Evolutionary conservation across 345 rosid genomes (phyloP), one percentile per base, ranked within the genome.

Genomic region (Pelargonium nanum): DNA sequence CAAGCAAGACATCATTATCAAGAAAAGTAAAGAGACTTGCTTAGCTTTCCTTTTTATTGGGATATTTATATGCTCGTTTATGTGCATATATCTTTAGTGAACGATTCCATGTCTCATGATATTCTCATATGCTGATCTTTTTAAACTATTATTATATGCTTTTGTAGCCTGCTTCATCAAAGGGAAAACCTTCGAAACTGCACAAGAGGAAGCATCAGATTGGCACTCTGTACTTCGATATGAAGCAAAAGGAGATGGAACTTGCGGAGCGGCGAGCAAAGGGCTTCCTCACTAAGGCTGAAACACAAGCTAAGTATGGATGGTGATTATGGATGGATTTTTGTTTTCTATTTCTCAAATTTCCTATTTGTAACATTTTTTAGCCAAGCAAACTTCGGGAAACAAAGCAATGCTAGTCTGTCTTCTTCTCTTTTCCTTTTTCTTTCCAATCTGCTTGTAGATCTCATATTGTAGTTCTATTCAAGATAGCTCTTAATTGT

Each of bases 191-290:
- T 30, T 25, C 87, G 0, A 93, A 93, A 66, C 88, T 93, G 66
- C 99, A 89, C 78, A 89, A 89, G 83, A 87, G 99, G 82, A 93
- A 93, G 83, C 99, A 89, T 83, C 99, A 89, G 69, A 93, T 93
- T 24, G 81, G 91, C n/a, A 68, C 99, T 6, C 70, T 93, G 54
- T 84, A 59, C 73, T 75, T 40, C 48, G 99, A 93, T 68, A 85
- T 89, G 94, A 89, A 66, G 78, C 97, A 89, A 71, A 89, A 87
- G 65, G 96, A 89, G 83, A 66, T 63, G 61, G 99, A 89, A 67
- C 73, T 93, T 55, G 16, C 82, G 13, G 99, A 93, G 77, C 78
- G 96, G 63, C 96, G 97, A 9, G 67, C 99, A 8, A 84, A 69
- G 65, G 99, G 99, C 24, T 67, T 85, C 63, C 91, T 81, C 55